Base-by-base conservation (phyloP, 768 basidiomycete genomes). In the Mycena sanguinolenta region DNA sequence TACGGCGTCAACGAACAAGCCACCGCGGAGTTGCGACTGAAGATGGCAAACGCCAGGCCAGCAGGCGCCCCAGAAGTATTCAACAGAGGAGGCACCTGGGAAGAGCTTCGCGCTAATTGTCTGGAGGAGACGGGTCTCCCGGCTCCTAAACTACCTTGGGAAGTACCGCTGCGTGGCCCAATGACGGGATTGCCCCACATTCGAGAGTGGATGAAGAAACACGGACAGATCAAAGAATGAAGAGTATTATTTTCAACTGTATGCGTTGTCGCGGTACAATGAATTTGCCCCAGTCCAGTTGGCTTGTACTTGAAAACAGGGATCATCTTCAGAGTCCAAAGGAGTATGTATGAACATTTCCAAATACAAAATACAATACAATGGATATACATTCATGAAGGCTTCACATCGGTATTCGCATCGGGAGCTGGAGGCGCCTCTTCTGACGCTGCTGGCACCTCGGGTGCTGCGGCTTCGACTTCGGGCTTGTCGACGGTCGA, bases 11-110 rank as follows among this genome's bases (percentile, higher is more conserved):
- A 74, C 30, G 57, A 53, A 30, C 42, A 10, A 30, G 69, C 69
- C 13, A 73, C 73, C 9, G 58, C 53, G 2, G 52, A 52, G 2
- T 34, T 73, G n/a, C 73, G 73, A 13, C 21, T 28, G 6, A 39
- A 71, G n/a, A 65, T 71, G 23, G 55, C 58, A 1, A 64, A 38
- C 36, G 62, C 27, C 3, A 42, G 65, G 9, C 58, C 63, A 13
- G 25, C 9, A 17, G 34, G 23, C 21, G 23, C 27, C 32, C 64
- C 67, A 4, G 67, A 73, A 30, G 52, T 74, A 8, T 74, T 74
- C 58, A 71, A 74, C 61, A 58, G 73, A 49, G 73, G 73, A 23
- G 70, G 69, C 17, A 65, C 70, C 2, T 34, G 44, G 46, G 63
- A 70, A 16, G 73, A 73, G 49, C 50, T 73, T 13, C 63, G 65